Evolutionary conservation across 1,284 basidiomycete genomes (phyloP).

Genomic region (Exobasidium cylindrosporum): DNA sequence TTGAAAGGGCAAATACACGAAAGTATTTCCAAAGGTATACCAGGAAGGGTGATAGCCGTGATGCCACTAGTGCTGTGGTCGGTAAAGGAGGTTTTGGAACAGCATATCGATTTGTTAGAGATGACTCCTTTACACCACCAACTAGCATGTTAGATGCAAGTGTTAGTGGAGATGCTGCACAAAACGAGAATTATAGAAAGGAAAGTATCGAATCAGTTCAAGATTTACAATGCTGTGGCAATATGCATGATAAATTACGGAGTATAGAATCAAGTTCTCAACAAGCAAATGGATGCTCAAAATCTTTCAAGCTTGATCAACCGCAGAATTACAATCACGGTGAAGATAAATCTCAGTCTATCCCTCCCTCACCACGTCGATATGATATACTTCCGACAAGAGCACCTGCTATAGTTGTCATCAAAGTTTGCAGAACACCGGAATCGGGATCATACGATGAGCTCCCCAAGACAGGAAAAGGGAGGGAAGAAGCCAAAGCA

Average conservation of each 20-base stretch:
- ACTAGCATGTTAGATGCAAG: conserved; percentile 21
- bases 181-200: not conserved
- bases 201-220: not conserved
- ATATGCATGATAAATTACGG: not conserved
- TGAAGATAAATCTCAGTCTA: not conserved
- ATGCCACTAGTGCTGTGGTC: conserved; percentile 14
- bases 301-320: not conserved
- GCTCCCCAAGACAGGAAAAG: conserved; percentile 33
- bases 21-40: conserved; percentile 11
- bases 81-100: conserved; percentile 28
- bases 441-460: conserved; percentile 42
- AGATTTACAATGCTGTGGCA: not conserved
- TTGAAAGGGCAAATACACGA: too few relatives aligned
- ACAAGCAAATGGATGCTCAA: not conserved
- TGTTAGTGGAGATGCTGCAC: conserved; percentile 2
- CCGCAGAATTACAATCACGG: too few relatives aligned
- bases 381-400: not conserved
- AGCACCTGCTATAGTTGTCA: conserved; percentile 32
- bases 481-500: conserved; percentile 11
- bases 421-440: conserved; percentile 45
- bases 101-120: conserved; percentile 32
- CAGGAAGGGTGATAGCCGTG: conserved; percentile 6
- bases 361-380: not conserved
- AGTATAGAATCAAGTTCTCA: not conserved
- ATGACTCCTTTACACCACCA: conserved; percentile 29